Conservation (phyloP, 305 asterid species). For the Rubia balearica region DNA sequence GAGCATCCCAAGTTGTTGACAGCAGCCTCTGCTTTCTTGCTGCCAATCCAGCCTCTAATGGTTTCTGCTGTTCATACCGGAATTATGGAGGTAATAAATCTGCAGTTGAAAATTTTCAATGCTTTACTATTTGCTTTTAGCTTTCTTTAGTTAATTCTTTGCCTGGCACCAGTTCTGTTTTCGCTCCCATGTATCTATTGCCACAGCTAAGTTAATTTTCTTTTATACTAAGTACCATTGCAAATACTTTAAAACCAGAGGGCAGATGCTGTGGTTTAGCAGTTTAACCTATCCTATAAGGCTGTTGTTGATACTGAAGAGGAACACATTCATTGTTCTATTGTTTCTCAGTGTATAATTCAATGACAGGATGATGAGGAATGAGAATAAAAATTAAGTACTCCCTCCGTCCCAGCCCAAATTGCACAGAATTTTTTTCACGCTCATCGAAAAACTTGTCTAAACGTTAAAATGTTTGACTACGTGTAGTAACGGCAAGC, state of each 20-base stretch:
- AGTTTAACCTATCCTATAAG: neutral
- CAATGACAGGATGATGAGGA: too few relatives aligned
- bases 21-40: slow-evolving; percentile 66
- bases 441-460: too few relatives aligned
- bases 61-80: slow-evolving; percentile 86
- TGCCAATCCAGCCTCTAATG: slow-evolving; percentile 78
- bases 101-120: slow-evolving; percentile 5
- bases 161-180: neutral
- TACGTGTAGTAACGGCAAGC: too few relatives aligned
- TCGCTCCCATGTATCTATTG: neutral
- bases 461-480: too few relatives aligned
- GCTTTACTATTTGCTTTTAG: neutral
- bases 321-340: neutral
- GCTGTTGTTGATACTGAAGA: neutral
- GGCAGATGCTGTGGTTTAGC: neutral
- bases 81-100: slow-evolving; percentile 67
- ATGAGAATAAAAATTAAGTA: too few relatives aligned
- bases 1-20: slow-evolving; percentile 70
- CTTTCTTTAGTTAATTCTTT: neutral
- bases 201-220: neutral
- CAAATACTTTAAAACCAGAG: neutral
- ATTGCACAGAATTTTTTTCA: too few relatives aligned
- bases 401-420: too few relatives aligned
- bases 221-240: neutral
- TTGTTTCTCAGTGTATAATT: neutral